Evolutionary conservation across 2,329 filamentous ascomycete species (phyloP), one percentile per base, ranked within the genome.

Genomic region (Ceratocystis ficicola): DNA sequence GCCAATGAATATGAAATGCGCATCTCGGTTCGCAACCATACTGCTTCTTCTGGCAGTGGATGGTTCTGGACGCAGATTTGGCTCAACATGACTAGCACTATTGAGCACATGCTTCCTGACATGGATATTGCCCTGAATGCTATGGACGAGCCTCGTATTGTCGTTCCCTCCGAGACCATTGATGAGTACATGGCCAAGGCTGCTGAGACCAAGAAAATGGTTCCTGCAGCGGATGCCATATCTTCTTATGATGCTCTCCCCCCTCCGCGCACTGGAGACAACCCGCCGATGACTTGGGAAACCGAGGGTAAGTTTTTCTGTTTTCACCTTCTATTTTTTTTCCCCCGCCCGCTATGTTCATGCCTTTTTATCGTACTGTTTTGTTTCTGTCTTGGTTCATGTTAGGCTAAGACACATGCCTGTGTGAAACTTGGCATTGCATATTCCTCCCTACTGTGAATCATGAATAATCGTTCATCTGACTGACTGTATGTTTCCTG

Each of bases 111-210:
- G 65, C 75, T 88, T 17, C 85, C 85, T 1, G 85, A 88, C 70
- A 84, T 88, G 81, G 85, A 87, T 68, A 78, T 88, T 67, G 80
- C 85, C 0, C 77, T 87, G 67, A 88, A 88, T 69, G 77, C 81
- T 41, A 83, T 87, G 79, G 86, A 88, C 70, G 85, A 88, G 71
- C 85, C 85, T 48, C 78, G 85, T 30, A 71, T 88, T 7, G 79
- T 87, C 12, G 81, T 83, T 1, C 80, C 84, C 2, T 86, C 81
- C 79, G 84, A 88, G 71, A 79, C 83, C 5, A 80, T 88, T 63
- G 74, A 82, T 30, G 72, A 73, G 0, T 79, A 81, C 66, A 78
- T 88, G 74, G 72, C 76, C 59, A 77, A 78, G 66, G 84, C 84
- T 44, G 75, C 77, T 64, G 74, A 78, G 68, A 79, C 77, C 7